Evolutionary conservation across 371 early-diverging fungal species (phyloP).

Genomic region (Apophysomyces sp.): DNA sequence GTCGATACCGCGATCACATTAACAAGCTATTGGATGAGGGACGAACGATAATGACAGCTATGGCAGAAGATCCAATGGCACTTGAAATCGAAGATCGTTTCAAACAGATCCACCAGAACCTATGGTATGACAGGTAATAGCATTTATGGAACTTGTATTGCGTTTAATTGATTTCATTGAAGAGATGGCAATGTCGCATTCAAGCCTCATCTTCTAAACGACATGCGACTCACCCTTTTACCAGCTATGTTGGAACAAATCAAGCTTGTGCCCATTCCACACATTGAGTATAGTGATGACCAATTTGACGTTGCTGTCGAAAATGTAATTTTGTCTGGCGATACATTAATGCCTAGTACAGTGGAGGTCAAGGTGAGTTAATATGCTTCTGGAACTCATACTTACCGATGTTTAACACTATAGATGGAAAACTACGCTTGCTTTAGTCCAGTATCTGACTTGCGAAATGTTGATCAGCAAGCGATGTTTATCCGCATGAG

Average conservation of each 20-base stretch:
- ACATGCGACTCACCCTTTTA: conserved; percentile 49
- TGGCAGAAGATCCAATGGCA: conserved; percentile 29
- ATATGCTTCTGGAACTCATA: no score
- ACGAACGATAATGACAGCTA: conserved; percentile 3
- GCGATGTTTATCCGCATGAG: conserved; percentile 20
- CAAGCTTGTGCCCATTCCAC: conserved; percentile 63
- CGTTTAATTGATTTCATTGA: conserved; percentile 9
- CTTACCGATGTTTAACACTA: not conserved
- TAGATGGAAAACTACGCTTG: conserved; percentile 32
- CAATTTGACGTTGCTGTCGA: conserved; percentile 60
- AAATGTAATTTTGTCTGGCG: conserved; percentile 56
- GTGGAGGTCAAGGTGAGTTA: conserved; percentile 55
- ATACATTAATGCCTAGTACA: conserved; percentile 56
- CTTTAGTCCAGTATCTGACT: conserved; percentile 33
- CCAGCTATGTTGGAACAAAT: conserved; percentile 60
- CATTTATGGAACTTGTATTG: not conserved
- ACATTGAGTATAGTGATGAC: conserved; percentile 58
- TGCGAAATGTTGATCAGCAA: conserved; percentile 44
- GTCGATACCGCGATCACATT: conserved; percentile 21
- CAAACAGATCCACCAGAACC: conserved; percentile 25
- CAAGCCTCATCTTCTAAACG: conserved; percentile 58
- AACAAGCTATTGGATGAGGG: conserved; percentile 17
- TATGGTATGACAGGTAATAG: conserved; percentile 40
- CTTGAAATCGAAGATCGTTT: conserved; percentile 23
- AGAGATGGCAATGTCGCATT: conserved; percentile 45